These are phyloP conservation scores for Paragyromitra xinjiangensis DNA, from an alignment of 495 filamentous ascomycete genomes.

Conservation along the genomic window DNA sequence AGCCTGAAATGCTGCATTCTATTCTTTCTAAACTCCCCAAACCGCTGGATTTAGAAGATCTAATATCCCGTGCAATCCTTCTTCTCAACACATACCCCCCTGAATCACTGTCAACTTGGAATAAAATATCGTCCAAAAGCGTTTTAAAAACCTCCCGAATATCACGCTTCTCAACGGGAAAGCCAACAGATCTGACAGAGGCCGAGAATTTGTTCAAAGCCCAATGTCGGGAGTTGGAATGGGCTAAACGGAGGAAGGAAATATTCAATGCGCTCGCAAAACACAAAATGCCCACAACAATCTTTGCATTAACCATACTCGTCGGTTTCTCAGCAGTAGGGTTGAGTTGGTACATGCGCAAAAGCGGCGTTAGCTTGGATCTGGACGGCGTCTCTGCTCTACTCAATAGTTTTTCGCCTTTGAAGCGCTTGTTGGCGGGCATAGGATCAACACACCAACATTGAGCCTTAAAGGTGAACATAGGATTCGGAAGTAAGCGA, in stretches of 20 bases:
- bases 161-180: constrained; percentile 60
- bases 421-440: constrained; percentile 43
- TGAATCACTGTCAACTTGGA: constrained; percentile 76
- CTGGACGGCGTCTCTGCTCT: constrained; percentile 35
- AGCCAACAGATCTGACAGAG: constrained; percentile 63
- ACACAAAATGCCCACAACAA: constrained; percentile 62
- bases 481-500: constrained; percentile 38
- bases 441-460: constrained; percentile 26
- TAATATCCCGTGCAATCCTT: constrained; percentile 70
- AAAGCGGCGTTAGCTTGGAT: constrained; percentile 38
- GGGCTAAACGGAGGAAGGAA: constrained; percentile 68
- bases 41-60: constrained; percentile 80
- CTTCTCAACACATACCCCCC: constrained; percentile 77
- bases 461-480: constrained; percentile 17
- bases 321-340: constrained; percentile 54
- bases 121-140: constrained; percentile 72
- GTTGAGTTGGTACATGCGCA: constrained; percentile 51
- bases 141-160: constrained; percentile 82
- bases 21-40: constrained; percentile 86
- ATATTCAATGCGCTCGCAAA: constrained; percentile 65
- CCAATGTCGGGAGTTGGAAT: constrained; percentile 73
- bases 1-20: constrained; percentile 93
- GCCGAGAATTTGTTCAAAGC: constrained; percentile 71
- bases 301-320: constrained; percentile 46
- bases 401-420: constrained; percentile 31